phyloP scores from a whole-genome alignment of 176 grass and related monocot genomes.

The Musa troglodytarum region DNA sequence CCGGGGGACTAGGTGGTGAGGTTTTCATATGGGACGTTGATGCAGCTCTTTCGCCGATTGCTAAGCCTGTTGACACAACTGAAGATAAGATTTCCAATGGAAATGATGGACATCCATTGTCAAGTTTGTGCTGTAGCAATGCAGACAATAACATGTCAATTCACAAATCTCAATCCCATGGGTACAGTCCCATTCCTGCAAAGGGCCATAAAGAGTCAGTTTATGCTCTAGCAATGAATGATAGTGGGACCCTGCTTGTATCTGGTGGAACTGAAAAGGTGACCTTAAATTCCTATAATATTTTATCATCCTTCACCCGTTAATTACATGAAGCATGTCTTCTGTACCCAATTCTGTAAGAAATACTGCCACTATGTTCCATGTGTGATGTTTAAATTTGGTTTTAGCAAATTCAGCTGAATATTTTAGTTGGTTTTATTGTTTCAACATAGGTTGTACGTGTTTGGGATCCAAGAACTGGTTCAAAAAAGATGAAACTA shows the following conservation, averaged over 20 bases:
- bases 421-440: slow-evolving; percentile 4
- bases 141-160: slow-evolving; percentile 24
- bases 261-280: slow-evolving; percentile 96
- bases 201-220: slow-evolving; percentile 92
- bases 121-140: slow-evolving; percentile 45
- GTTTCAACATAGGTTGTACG: slow-evolving; percentile 60
- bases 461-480: slow-evolving; percentile 79
- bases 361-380: background rate
- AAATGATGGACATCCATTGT: slow-evolving; percentile 43
- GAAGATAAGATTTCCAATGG: slow-evolving; percentile 70
- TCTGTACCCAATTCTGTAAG: background rate
- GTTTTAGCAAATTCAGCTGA: background rate
- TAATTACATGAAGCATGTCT: too few species aligned
- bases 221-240: slow-evolving; percentile 91
- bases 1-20: slow-evolving; percentile 80
- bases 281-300: background rate
- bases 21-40: slow-evolving; percentile 96
- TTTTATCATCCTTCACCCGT: too few species aligned
- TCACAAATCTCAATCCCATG: slow-evolving; percentile 39
- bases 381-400: background rate
- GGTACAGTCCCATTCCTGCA: slow-evolving; percentile 55
- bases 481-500: slow-evolving; percentile 88
- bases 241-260: slow-evolving; percentile 65
- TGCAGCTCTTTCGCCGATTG: slow-evolving; percentile 51
- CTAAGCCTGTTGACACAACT: slow-evolving; percentile 50